Conservation (phyloP, 2,329 filamentous ascomycete species). For the Lasiodiplodia hormozganensis region DNA sequence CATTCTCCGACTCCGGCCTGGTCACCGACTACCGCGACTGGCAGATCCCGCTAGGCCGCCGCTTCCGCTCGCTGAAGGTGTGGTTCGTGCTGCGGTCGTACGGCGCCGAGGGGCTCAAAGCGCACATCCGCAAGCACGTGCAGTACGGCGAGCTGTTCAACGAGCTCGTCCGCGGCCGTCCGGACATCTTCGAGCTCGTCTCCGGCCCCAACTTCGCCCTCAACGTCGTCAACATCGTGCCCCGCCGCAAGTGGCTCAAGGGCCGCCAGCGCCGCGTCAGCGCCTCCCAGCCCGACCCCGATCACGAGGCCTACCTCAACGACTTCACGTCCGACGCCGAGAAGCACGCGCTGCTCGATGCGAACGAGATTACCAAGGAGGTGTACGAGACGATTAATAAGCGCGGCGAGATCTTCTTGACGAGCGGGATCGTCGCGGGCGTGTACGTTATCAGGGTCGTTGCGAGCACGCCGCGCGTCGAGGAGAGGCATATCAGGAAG, state of each 20-base stretch:
- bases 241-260: conserved; percentile 37
- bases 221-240: conserved; percentile 75
- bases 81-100: conserved; percentile 93
- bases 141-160: conserved; percentile 74
- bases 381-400: conserved; percentile 79
- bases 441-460: conserved; percentile 83
- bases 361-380: conserved; percentile 73
- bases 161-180: conserved; percentile 61
- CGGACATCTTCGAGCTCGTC: conserved; percentile 78
- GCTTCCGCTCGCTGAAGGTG: conserved; percentile 89
- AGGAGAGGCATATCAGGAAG: conserved; percentile 73
- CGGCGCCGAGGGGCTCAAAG: conserved; percentile 76
- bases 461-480: conserved; percentile 71
- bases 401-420: conserved; percentile 81
- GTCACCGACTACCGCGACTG: conserved; percentile 97
- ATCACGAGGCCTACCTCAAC: conserved; percentile 42
- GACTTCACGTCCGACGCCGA: conserved; percentile 44
- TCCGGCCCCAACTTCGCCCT: conserved; percentile 79
- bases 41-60: conserved; percentile 90
- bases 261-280: conserved; percentile 28
- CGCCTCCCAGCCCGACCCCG: conserved; percentile 38
- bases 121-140: conserved; percentile 74
- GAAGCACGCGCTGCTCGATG: conserved; percentile 57
- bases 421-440: conserved; percentile 74
- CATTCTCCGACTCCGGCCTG: conserved; percentile 78